These are phyloP conservation scores for Nicotiana benthamiana DNA, from an alignment of 257 asterid species.

Conservation along the genomic window DNA sequence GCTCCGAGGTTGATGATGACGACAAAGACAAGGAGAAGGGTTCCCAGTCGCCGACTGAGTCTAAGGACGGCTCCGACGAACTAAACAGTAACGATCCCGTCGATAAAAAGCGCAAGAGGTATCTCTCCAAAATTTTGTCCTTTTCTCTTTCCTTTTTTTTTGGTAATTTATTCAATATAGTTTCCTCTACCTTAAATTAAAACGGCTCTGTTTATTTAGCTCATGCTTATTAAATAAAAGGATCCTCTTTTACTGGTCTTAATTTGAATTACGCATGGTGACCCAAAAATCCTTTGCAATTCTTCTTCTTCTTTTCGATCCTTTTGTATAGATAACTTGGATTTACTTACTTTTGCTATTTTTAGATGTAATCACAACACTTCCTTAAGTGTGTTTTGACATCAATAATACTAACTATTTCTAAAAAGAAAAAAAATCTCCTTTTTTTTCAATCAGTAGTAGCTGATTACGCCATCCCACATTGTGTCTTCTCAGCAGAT, in stretches of 20 bases:
- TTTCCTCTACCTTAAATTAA: neutral
- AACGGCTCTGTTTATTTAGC: neutral
- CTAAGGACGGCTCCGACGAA: constrained; percentile 4
- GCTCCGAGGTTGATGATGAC: constrained; percentile 19
- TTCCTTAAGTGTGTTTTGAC: too few relatives aligned
- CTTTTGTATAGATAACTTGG: too few relatives aligned
- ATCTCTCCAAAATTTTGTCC: neutral
- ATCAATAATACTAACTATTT: too few relatives aligned
- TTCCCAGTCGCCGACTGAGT: neutral
- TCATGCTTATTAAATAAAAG: neutral
- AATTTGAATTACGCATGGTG: neutral
- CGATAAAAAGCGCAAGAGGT: constrained; percentile 78
- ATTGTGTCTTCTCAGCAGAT: neutral
- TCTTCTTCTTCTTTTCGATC: too few relatives aligned
- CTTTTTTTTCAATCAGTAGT: neutral
- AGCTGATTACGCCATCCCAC: neutral
- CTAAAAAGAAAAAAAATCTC: too few relatives aligned
- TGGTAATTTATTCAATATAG: neutral
- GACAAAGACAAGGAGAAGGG: constrained; percentile 25
- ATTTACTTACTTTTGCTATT: too few relatives aligned
- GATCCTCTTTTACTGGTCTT: neutral
- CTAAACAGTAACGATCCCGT: constrained; percentile 36
- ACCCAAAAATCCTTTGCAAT: neutral
- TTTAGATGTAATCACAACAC: too few relatives aligned
- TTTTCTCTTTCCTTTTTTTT: neutral